Evolutionary conservation across 179 eudicot genomes (phyloP).

Genomic region (Corrigiola litoralis): DNA sequence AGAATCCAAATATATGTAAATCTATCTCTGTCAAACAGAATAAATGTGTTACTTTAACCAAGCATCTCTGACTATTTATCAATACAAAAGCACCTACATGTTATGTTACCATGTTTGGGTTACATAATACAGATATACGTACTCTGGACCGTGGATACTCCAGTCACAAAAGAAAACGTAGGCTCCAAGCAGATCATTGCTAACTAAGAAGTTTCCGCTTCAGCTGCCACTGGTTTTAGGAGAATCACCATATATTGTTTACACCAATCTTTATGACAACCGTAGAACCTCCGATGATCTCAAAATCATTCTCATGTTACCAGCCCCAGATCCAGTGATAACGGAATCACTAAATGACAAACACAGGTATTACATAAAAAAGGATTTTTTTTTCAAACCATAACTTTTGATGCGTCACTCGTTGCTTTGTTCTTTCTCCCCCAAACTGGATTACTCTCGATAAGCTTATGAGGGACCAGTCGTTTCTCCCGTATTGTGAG

Average conservation of each 20-base stretch:
- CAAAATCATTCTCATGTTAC: neutral
- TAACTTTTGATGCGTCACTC: constrained; percentile 7
- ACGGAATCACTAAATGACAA: neutral
- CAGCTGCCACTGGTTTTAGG: too few relatives aligned
- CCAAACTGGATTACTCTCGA: constrained; percentile 72
- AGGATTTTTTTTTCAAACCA: constrained; percentile 24
- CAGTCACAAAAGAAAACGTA: too few relatives aligned
- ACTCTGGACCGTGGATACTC: too few relatives aligned
- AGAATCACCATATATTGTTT: neutral
- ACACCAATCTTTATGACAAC: neutral
- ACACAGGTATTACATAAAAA: neutral
- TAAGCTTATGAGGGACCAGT: constrained; percentile 74
- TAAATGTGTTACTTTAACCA: too few relatives aligned
- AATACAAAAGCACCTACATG: too few relatives aligned
- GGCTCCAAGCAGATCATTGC: too few relatives aligned
- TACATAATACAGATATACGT: too few relatives aligned
- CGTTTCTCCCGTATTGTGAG: constrained; percentile 60
- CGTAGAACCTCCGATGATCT: neutral
- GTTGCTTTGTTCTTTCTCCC: constrained; percentile 52
- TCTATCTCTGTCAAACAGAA: too few relatives aligned
- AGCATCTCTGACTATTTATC: too few relatives aligned
- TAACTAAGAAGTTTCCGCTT: too few relatives aligned
- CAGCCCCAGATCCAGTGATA: neutral
- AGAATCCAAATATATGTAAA: too few relatives aligned
- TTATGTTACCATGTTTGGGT: too few relatives aligned